phyloP scores from a whole-genome alignment of 805 yeast species.

The Candida manassasensis region DNA sequence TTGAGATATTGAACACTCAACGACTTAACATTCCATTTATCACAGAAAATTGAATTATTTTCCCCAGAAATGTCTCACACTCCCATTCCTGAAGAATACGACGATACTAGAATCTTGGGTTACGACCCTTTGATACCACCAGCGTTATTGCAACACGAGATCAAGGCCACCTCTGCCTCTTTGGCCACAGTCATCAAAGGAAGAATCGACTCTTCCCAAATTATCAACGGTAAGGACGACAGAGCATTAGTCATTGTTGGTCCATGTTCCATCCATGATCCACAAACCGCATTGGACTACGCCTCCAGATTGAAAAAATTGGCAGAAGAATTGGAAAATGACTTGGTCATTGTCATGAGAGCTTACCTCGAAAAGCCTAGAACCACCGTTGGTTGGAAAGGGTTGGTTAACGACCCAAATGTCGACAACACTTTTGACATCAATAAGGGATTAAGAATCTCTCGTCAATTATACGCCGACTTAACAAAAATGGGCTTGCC shows the following conservation, averaged over 20 bases:
- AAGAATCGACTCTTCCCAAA: slow-evolving; percentile 71
- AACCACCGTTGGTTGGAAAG: slow-evolving; percentile 99
- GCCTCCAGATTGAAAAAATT: slow-evolving; percentile 63
- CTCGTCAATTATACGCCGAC: slow-evolving; percentile 80
- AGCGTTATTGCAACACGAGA: slow-evolving; percentile 80
- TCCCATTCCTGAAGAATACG: slow-evolving; percentile 63
- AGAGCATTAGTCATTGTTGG: slow-evolving; percentile 86
- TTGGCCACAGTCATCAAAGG: slow-evolving; percentile 67
- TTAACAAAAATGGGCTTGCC: slow-evolving; percentile 77
- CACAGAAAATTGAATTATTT: not conserved
- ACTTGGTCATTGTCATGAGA: slow-evolving; percentile 87
- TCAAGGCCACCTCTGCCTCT: slow-evolving; percentile 56
- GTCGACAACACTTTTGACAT: slow-evolving; percentile 88
- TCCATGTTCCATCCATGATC: slow-evolving; percentile 95
- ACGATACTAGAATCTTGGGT: slow-evolving; percentile 75
- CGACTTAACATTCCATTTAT: too few relatives aligned
- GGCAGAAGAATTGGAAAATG: slow-evolving; percentile 67
- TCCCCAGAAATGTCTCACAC: slow-evolving; percentile 31
- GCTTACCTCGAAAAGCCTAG: slow-evolving; percentile 98
- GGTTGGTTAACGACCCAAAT: slow-evolving; percentile 95
- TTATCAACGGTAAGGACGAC: slow-evolving; percentile 74
- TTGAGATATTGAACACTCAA: too few relatives aligned
- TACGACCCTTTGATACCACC: slow-evolving; percentile 95
- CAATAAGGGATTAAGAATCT: slow-evolving; percentile 85
- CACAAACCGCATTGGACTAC: slow-evolving; percentile 84